phyloP scores from a whole-genome alignment of 2,329 filamentous ascomycete genomes.

The Passalora sequoiae region DNA sequence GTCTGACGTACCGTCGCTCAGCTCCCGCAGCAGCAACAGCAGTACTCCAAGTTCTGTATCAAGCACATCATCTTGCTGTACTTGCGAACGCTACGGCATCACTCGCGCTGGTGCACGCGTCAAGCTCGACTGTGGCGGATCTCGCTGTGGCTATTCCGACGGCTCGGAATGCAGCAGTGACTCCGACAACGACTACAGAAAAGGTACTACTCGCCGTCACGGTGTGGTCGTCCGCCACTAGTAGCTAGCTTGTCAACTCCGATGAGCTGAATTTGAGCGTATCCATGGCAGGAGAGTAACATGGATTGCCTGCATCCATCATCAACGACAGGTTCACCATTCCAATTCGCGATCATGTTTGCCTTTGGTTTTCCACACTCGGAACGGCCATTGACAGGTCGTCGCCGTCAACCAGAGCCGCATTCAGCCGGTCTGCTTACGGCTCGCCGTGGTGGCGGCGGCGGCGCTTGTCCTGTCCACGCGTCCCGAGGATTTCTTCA shows the following conservation, averaged over 20 bases:
- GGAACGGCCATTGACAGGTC: too few species aligned
- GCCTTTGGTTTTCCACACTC: conserved; percentile 5
- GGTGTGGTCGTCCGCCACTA: conserved; percentile 40
- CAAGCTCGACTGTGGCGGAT: conserved; percentile 91
- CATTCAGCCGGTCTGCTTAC: conserved; percentile 18
- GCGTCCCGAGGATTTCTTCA: conserved; percentile 1
- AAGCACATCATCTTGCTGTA: conserved; percentile 59
- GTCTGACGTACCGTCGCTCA: conserved; percentile 51
- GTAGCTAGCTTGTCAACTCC: conserved; percentile 3
- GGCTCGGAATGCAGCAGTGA: conserved; percentile 66
- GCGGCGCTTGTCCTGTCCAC: too few species aligned
- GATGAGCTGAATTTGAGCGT: not conserved
- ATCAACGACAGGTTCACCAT: conserved; percentile 1
- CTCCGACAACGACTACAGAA: conserved; percentile 47
- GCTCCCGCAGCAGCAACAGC: conserved; percentile 70
- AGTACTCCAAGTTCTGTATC: conserved; percentile 51
- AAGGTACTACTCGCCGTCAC: conserved; percentile 41
- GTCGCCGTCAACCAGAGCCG: too few species aligned
- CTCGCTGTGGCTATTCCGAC: conserved; percentile 75
- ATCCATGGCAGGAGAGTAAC: not conserved
- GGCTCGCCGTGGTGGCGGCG: conserved; percentile 5
- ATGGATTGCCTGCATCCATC: too few species aligned
- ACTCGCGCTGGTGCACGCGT: conserved; percentile 83
- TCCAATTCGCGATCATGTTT: conserved; percentile 14
- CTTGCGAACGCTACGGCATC: conserved; percentile 94